phyloP scores from a whole-genome alignment of 352 stramenopile species.

The Pythium monospermum region DNA sequence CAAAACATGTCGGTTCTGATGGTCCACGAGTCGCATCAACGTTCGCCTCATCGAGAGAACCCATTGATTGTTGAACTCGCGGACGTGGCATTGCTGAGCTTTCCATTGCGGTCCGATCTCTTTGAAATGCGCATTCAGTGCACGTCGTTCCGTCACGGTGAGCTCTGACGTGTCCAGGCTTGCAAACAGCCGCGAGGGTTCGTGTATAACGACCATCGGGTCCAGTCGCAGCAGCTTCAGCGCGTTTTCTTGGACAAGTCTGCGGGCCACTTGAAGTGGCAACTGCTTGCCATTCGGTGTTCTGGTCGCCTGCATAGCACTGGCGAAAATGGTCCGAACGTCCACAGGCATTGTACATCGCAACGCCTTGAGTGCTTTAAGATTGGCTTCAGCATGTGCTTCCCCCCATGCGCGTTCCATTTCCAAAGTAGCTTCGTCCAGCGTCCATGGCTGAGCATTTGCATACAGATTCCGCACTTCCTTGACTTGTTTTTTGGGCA shows the following conservation, averaged over 20 bases:
- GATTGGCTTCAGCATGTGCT: constrained; percentile 81
- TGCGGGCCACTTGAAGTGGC: constrained; percentile 73
- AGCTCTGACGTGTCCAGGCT: constrained; percentile 89
- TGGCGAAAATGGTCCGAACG: constrained; percentile 89
- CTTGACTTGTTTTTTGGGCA: constrained; percentile 77
- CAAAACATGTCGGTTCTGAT: constrained; percentile 87
- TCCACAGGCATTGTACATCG: constrained; percentile 91
- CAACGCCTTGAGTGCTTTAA: constrained; percentile 85
- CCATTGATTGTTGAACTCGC: constrained; percentile 89
- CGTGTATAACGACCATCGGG: constrained; percentile 82
- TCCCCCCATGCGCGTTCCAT: constrained; percentile 91
- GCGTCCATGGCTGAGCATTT: constrained; percentile 31
- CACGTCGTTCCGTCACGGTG: constrained; percentile 86
- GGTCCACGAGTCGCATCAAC: constrained; percentile 90
- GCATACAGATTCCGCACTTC: constrained; percentile 68
- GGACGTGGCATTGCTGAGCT: constrained; percentile 86
- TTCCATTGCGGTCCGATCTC: constrained; percentile 84
- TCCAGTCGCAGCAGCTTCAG: constrained; percentile 86
- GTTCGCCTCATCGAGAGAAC: constrained; percentile 91
- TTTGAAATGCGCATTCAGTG: constrained; percentile 83
- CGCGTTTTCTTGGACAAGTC: constrained; percentile 91
- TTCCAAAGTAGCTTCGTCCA: constrained; percentile 72
- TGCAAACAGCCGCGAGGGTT: constrained; percentile 86
- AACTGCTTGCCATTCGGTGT: constrained; percentile 79
- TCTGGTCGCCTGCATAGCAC: constrained; percentile 54